These are phyloP conservation scores for Pseudotsuga menziesii DNA, from an alignment of 75 land plant genomes.

Conservation along the genomic window DNA sequence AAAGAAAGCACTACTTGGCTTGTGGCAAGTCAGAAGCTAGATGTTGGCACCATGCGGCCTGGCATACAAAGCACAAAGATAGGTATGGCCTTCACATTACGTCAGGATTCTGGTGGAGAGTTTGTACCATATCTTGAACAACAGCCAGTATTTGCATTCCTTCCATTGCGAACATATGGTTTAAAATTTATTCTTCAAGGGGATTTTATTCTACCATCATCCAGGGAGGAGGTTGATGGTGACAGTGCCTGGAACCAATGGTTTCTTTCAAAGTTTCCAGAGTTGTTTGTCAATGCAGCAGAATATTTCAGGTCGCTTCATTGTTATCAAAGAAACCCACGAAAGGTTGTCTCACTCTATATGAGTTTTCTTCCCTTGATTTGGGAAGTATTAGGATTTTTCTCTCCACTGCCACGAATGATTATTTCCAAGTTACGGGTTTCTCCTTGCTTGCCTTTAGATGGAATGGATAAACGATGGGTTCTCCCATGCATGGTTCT, in stretches of 20 bases:
- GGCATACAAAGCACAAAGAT: conserved; percentile 68
- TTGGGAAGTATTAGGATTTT: conserved; percentile 94
- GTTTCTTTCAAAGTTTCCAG: conserved; percentile 82
- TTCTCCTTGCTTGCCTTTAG: conserved; percentile 67
- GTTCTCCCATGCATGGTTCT: conserved; percentile 73
- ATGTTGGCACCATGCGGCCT: conserved; percentile 42
- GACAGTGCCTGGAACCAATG: conserved; percentile 96
- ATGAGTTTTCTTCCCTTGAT: conserved; percentile 87
- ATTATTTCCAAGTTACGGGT: conserved; percentile 60
- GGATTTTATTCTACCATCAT: conserved; percentile 90
- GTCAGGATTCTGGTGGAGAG: conserved; percentile 43
- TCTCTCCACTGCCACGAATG: conserved; percentile 79
- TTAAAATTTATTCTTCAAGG: conserved; percentile 91
- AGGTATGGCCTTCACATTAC: conserved; percentile 72
- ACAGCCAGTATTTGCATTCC: conserved; percentile 97
- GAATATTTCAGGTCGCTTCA: conserved; percentile 58
- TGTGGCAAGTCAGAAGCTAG: conserved; percentile 48
- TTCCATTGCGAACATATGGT: conserved; percentile 88
- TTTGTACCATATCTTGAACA: conserved; percentile 44
- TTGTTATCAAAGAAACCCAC: conserved; percentile 47
- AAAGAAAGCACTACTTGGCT: conserved; percentile 62
- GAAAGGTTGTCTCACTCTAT: conserved; percentile 49
- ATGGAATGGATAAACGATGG: conserved; percentile 52
- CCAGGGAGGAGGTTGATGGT: conserved; percentile 90
- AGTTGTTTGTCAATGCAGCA: conserved; percentile 50